phyloP scores from a whole-genome alignment of 352 stramenopile genomes.

The Paralagenidium karlingii region DNA sequence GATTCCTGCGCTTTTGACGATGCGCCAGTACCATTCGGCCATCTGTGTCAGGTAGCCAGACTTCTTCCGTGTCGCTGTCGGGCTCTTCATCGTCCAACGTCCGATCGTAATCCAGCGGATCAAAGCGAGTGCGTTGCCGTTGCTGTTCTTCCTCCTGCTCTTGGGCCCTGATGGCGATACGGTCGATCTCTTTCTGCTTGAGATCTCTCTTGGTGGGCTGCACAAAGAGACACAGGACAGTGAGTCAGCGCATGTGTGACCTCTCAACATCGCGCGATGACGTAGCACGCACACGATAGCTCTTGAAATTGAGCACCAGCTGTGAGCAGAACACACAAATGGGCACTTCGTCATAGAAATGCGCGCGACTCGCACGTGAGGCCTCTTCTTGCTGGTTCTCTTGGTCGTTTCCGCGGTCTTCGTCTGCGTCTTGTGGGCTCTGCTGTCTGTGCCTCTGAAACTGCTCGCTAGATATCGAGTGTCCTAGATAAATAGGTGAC shows the following conservation, averaged over 20 bases:
- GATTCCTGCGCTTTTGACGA: conserved; percentile 7
- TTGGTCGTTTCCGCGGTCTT: background rate
- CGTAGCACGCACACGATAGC: conserved; percentile 14
- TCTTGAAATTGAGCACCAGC: conserved; percentile 26
- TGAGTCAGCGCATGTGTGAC: too few relatives aligned
- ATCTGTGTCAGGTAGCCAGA: conserved; percentile 24
- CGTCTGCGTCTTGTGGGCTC: background rate
- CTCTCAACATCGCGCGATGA: too few relatives aligned
- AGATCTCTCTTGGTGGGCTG: too few relatives aligned
- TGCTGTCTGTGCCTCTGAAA: too few relatives aligned
- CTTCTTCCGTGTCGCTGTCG: conserved; percentile 27
- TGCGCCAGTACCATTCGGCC: conserved; percentile 20
- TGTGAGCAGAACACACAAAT: conserved; percentile 49
- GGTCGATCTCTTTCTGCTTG: conserved; percentile 9
- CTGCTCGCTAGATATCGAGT: too few relatives aligned
- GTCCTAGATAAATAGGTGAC: too few relatives aligned
- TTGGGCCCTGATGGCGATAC: conserved; percentile 7
- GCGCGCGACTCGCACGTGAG: conserved; percentile 5
- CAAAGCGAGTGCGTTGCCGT: conserved; percentile 15
- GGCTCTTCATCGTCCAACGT: conserved; percentile 40
- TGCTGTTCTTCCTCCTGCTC: conserved; percentile 12
- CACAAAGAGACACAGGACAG: too few relatives aligned
- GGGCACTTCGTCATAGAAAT: conserved; percentile 43
- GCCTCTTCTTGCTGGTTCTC: conserved; percentile 1
- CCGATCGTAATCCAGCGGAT: conserved; percentile 35